Base-by-base conservation (phyloP, 805 yeast genomes). In the Candida maesae region DNA sequence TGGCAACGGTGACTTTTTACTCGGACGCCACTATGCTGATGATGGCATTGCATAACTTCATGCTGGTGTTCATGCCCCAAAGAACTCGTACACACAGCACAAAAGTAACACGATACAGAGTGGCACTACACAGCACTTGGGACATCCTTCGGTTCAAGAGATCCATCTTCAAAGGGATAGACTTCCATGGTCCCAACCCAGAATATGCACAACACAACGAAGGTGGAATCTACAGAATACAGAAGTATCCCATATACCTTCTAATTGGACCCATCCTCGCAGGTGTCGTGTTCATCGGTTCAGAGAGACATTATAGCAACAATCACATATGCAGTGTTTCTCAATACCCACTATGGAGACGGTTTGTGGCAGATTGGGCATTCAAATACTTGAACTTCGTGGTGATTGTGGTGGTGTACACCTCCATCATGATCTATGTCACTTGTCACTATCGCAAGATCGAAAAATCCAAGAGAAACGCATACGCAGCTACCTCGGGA, bases 151-250 rank as follows among this genome's bases (percentile, higher is more conserved):
- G 37, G 8, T 15, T 40, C 16, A 25, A 24, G 26, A 34, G 49
- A 14, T 21, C 38, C 33, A 21, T 34, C 17, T 33, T n/a, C 27
- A 45, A 20, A 9, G 35, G 27, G 3, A 41, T 31, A 19, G 36
- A 30, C 32, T 31, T 30, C 2, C 36, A 36, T 23, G 43, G 43
- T 18, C 46, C 42, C 6, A 9, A 33, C n/a, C 41, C 47, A 10
- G 25, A 24, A 2, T 21, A 32, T 6, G 27, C 39, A 11, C 33
- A 33, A 3, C 38, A 20, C 9, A 32, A 41, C 17, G 59, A 55
- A 42, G 59, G 59, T 27, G 59, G 59, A 6, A 19, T 53, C 11
- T 55, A 23, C 12, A 31, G 56, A 24, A 28, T 27, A 24, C 17
- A 11, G 5, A 13, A 47, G 3, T 8, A 34, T 3, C 25, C 36